These are phyloP conservation scores for Physaria fendleri DNA, from an alignment of 345 rosid genomes.

Conservation along the genomic window DNA sequence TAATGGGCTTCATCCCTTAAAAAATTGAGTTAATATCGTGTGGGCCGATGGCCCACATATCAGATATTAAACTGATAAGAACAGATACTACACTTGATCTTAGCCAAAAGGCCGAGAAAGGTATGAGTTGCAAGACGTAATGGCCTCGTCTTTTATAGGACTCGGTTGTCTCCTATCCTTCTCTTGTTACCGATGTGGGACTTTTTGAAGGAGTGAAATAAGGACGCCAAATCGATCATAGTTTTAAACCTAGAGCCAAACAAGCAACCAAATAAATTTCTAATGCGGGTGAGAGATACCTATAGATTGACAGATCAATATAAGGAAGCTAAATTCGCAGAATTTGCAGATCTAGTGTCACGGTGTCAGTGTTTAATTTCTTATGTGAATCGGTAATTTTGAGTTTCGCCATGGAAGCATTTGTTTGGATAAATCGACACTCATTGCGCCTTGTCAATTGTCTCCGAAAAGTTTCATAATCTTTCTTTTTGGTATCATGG, in stretches of 20 bases:
- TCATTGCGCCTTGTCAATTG: background rate
- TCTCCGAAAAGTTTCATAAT: background rate
- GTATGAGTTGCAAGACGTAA: no score
- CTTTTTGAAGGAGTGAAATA: no score
- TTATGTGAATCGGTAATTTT: background rate
- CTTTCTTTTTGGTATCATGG: background rate
- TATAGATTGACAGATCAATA: background rate
- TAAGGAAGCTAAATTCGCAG: background rate
- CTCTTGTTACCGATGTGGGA: no score
- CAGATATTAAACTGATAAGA: constrained; percentile 14
- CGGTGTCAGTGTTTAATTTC: constrained; percentile 12
- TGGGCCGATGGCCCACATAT: constrained; percentile 1
- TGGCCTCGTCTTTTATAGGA: no score
- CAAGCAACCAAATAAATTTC: background rate
- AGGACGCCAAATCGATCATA: background rate
- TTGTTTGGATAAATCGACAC: no score
- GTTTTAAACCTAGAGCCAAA: constrained; percentile 10
- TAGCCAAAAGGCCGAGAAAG: no score
- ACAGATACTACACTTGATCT: no score
- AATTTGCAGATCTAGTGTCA: constrained; percentile 2
- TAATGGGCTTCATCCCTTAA: constrained; percentile 6
- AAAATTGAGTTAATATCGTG: constrained; percentile 11
- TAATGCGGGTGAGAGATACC: background rate
- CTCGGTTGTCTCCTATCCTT: no score
- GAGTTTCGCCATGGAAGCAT: no score